phyloP scores from a whole-genome alignment of 169 alveolate genomes.

The Theileria orientalis region DNA sequence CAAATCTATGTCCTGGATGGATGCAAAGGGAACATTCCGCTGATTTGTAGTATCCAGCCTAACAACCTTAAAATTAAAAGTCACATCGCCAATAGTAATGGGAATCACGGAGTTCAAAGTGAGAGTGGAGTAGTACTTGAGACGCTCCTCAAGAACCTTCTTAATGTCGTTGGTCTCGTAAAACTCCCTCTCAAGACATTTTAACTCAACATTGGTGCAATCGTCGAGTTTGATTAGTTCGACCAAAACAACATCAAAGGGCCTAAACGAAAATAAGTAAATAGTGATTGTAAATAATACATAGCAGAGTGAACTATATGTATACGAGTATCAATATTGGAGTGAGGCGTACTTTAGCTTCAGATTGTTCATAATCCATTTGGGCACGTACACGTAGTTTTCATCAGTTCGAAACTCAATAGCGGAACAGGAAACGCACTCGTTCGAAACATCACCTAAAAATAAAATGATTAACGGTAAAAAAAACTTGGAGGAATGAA shows the following conservation, averaged over 20 bases:
- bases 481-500: constrained; percentile 8
- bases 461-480: neutral
- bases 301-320: neutral
- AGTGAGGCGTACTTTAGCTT: constrained; percentile 29
- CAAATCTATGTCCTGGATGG: constrained; percentile 69
- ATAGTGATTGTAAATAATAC: neutral
- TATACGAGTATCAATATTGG: no score
- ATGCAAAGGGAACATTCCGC: constrained; percentile 47
- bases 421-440: constrained; percentile 53
- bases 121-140: constrained; percentile 60
- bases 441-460: constrained; percentile 54
- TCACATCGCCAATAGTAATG: constrained; percentile 33
- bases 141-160: constrained; percentile 54
- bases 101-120: constrained; percentile 56
- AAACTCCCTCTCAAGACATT: constrained; percentile 38
- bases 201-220: constrained; percentile 36
- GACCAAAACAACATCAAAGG: constrained; percentile 47
- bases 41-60: constrained; percentile 38
- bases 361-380: constrained; percentile 63
- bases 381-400: constrained; percentile 57
- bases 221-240: constrained; percentile 41
- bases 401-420: constrained; percentile 59
- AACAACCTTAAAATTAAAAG: constrained; percentile 36
- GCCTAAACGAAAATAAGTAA: constrained; percentile 16
- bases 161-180: constrained; percentile 37